These are phyloP conservation scores for Gossypium schwendimanii DNA, from an alignment of 441 rosid species.

Conservation along the genomic window DNA sequence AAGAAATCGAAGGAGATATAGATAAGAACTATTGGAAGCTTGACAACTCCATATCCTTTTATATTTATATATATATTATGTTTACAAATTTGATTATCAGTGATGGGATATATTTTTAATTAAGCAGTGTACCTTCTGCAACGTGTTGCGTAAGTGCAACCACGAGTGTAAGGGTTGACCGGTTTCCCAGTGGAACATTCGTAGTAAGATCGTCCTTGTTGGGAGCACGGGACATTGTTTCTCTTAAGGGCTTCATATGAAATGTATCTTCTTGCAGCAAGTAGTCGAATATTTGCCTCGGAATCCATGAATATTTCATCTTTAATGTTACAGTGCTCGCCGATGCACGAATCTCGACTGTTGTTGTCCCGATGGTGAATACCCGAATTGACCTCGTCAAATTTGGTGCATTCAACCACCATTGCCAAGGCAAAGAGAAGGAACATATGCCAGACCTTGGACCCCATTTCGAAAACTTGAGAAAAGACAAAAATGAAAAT, in stretches of 20 bases:
- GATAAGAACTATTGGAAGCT: no score
- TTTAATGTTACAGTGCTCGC: neutral
- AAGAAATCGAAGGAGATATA: no score
- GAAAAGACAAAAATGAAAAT: neutral
- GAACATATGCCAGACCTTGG: conserved; percentile 32
- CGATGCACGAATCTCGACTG: neutral
- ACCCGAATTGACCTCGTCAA: conserved; percentile 16
- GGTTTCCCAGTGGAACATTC: conserved; percentile 27
- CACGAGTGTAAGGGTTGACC: conserved; percentile 58
- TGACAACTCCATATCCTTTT: no score
- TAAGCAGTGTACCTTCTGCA: conserved; percentile 32
- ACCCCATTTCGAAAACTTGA: conserved; percentile 27
- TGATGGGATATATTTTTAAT: no score
- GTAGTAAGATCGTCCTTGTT: conserved; percentile 59
- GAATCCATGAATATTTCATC: conserved; percentile 33
- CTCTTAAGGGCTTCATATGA: conserved; percentile 36
- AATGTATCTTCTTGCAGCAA: conserved; percentile 28
- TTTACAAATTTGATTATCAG: no score
- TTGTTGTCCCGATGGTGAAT: conserved; percentile 21
- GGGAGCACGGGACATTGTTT: conserved; percentile 37
- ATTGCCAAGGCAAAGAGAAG: conserved; percentile 33
- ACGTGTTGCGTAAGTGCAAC: conserved; percentile 43
- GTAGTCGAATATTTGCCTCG: conserved; percentile 34
- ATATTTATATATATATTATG: no score
- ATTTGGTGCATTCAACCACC: conserved; percentile 22